These are phyloP conservation scores for Monoraphidium neglectum DNA, from an alignment of 139 green algal species.

Conservation along the genomic window DNA sequence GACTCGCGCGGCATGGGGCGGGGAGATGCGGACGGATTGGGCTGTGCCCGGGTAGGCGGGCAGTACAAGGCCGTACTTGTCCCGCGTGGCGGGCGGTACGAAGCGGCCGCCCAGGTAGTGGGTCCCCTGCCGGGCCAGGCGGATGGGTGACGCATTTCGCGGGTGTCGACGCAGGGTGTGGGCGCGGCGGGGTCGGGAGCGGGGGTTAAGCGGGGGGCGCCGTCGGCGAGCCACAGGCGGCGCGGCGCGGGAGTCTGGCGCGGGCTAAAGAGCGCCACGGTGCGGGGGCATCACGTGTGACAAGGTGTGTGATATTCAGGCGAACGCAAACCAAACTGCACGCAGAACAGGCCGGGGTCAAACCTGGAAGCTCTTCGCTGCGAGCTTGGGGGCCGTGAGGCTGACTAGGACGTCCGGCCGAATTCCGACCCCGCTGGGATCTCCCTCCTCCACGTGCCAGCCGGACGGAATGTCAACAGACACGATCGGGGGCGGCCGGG, in stretches of 20 bases:
- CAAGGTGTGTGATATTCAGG: no score
- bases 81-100: conserved; percentile 79
- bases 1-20: not conserved
- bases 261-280: no score
- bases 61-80: conserved; percentile 79
- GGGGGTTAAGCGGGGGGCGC: no score
- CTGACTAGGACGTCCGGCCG: conserved; percentile 90
- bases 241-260: no score
- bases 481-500: conserved; percentile 51
- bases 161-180: no score
- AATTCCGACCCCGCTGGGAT: conserved; percentile 44
- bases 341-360: not conserved
- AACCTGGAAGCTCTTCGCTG: conserved; percentile 72
- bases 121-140: conserved; percentile 17
- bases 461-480: conserved; percentile 85
- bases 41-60: conserved; percentile 74
- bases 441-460: conserved; percentile 85
- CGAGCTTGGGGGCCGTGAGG: conserved; percentile 94
- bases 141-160: no score
- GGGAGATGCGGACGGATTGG: conserved; percentile 63
- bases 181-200: no score
- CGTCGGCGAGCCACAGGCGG: no score
- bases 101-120: conserved; percentile 97
- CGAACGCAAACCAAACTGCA: no score
- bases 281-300: no score